Base-by-base conservation (phyloP, 1,284 basidiomycete genomes). In the Ceratobasidium theobromae region DNA sequence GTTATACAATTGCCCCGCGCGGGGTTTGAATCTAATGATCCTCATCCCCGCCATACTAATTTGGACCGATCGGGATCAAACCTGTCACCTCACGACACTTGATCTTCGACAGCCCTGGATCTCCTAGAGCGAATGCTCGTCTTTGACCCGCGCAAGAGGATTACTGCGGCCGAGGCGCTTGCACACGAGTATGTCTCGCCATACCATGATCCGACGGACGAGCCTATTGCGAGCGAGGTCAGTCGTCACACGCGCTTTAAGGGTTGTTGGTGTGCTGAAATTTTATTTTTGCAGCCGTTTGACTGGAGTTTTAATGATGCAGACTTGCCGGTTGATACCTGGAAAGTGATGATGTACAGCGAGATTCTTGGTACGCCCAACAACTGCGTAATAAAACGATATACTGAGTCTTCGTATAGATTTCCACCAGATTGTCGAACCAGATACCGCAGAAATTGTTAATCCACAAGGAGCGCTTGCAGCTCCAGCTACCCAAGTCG, bases 301-400 rank as follows among this genome's bases (percentile, higher is more conserved):
- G 96, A 99, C 77, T 99, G 96, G 96, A 92, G 88, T 73, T 99
- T 99, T 86, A 99, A 99, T 78, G 96, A 99, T 72, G 97, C 97
- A n/a, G 96, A 99, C 76, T 82, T 99, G 49, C 97, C 97, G 0
- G 93, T 99, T 27, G 96, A 99, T 76, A 98, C 94, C 2, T 99
- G 96, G 96, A 98, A 98, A 79, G 96, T 98, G 73, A 95, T 95
- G 93, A 95, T 95, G 93, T 95, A 95, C 79, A 89, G 86, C 73
- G 93, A 95, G 78, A 95, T 95, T 71, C 81, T 95, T n/a, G 92
- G 93, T 93, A 71, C 69, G 87, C 79, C 25, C 38, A 27, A 1
- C 27, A 18, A n/a, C 21, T 32, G 27, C 30, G n/a, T 53, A n/a
- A 23, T 35, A 33, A 27, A 33, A 3, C 46, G 12, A 12, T 16